Conservation (phyloP, 1,284 basidiomycete genomes). For the Cryptococcus neoformans region DNA sequence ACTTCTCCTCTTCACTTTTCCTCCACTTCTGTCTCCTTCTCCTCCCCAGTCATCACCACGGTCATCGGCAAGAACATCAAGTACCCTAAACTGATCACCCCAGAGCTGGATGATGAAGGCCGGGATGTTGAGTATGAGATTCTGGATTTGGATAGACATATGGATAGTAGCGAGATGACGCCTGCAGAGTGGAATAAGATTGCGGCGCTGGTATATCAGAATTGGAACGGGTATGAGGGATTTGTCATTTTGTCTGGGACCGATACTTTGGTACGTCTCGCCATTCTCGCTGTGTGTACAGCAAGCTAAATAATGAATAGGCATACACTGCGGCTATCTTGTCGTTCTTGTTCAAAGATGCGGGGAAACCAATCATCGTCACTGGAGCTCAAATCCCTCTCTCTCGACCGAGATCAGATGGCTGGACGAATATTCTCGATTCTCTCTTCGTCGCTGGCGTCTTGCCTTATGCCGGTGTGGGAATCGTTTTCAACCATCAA, state of each 20-base stretch:
- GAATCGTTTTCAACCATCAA: conserved; percentile 44
- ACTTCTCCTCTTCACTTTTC: conserved; percentile 13
- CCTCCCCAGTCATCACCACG: conserved; percentile 20
- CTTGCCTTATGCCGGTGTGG: conserved; percentile 41
- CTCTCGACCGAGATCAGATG: conserved; percentile 39
- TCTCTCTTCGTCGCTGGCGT: conserved; percentile 40
- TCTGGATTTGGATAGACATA: conserved; percentile 43
- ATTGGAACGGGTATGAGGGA: conserved; percentile 44
- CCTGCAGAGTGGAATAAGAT: conserved; percentile 48
- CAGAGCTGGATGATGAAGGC: conserved; percentile 35
- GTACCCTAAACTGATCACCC: conserved; percentile 40
- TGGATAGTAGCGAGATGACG: conserved; percentile 46
- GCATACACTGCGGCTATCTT: conserved; percentile 45
- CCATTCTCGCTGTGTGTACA: background rate
- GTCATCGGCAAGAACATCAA: conserved; percentile 25
- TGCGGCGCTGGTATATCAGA: conserved; percentile 35
- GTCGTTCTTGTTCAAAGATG: conserved; percentile 40
- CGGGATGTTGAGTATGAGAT: conserved; percentile 41
- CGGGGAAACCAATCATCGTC: conserved; percentile 45
- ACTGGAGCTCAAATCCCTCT: conserved; percentile 47
- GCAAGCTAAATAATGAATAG: conserved; percentile 7
- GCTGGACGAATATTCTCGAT: conserved; percentile 46
- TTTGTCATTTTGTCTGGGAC: conserved; percentile 45
- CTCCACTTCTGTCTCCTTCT: conserved; percentile 9
- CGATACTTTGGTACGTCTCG: conserved; percentile 37